These are phyloP conservation scores for Scutellaria galericulata DNA, from an alignment of 257 asterid genomes.

Conservation along the genomic window DNA sequence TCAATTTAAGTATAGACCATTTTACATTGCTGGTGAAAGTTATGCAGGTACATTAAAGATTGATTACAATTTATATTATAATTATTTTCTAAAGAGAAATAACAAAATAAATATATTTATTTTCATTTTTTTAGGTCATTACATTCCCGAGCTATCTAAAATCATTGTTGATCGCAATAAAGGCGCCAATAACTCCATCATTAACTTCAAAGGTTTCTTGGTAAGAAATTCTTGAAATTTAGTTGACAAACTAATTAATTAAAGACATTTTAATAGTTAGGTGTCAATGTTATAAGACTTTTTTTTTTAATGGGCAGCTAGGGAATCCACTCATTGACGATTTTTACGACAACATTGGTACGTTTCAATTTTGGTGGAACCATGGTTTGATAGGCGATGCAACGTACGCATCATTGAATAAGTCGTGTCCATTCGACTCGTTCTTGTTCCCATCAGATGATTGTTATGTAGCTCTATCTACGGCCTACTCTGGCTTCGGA, in stretches of 20 bases:
- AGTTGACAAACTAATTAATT: neutral
- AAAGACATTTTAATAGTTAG: neutral
- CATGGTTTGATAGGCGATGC: constrained; percentile 57
- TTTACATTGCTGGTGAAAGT: constrained; percentile 72
- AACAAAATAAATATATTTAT: neutral
- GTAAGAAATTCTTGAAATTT: constrained; percentile 39
- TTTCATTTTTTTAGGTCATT: constrained; percentile 50
- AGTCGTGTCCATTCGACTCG: constrained; percentile 52
- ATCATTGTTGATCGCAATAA: constrained; percentile 49
- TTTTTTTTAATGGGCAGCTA: constrained; percentile 33
- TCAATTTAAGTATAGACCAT: constrained; percentile 52
- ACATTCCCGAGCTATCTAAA: constrained; percentile 63
- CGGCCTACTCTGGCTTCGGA: constrained; percentile 51
- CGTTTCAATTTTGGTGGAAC: constrained; percentile 67
- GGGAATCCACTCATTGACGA: constrained; percentile 67
- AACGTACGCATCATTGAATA: constrained; percentile 48
- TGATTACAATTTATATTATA: neutral
- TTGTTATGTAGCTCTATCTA: constrained; percentile 46
- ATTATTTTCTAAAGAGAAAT: neutral
- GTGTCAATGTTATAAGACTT: neutral
- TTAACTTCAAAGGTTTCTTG: constrained; percentile 69
- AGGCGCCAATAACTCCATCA: constrained; percentile 45
- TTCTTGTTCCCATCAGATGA: constrained; percentile 46
- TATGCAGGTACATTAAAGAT: constrained; percentile 57
- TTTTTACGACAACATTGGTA: constrained; percentile 52